Evolutionary conservation across 2,329 filamentous ascomycete species (phyloP), one percentile per base, ranked within the genome.

Genomic region (Colletotrichum gigasporum): DNA sequence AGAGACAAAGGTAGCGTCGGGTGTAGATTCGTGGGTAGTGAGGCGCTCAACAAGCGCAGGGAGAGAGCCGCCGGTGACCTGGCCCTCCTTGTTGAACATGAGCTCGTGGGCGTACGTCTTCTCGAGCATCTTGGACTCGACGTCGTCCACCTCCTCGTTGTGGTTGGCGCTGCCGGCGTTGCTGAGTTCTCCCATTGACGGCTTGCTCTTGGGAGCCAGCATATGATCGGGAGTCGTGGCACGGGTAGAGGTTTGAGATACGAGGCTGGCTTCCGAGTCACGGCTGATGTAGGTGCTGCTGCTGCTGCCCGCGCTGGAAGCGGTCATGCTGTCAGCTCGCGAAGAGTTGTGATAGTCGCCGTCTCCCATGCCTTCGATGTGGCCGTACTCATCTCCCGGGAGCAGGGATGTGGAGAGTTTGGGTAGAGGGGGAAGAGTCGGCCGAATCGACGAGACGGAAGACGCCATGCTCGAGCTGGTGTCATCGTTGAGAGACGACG

Each of bases 41-140:
- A 99, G 86, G 67, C 94, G 90, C 81, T 99, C 96, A n/a, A 99
- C 91, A 26, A 99, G 82, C 2, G 96, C 96, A 5, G 92, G 89
- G 11, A 99, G 85, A 3, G 94, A 96, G 12, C 96, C 96, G 47
- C 96, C 96, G 41, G 92, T 92, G n/a, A 99, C 90, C 67, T 97
- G 92, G 1, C 95, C 94, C 69, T 98, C 95, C 76, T 96, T 96
- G 80, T 96, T 97, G 75, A 92, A 91, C 72, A 97, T 89, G 48
- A 99, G 84, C 74, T 99, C 95, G 72, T 97, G 92, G 0, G 93
- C 93, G 72, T 88, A 97, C 0, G 94, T 97, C 78, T 91, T 96
- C 74, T 94, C 92, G n/a, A 97, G 82, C n/a, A 97, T 82, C 71
- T 90, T 91, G 4, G 87, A 90, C 74, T 97, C 95, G 1, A 90